phyloP scores from a whole-genome alignment of 2,329 filamentous ascomycete species.

The Cladosporium sp. region DNA sequence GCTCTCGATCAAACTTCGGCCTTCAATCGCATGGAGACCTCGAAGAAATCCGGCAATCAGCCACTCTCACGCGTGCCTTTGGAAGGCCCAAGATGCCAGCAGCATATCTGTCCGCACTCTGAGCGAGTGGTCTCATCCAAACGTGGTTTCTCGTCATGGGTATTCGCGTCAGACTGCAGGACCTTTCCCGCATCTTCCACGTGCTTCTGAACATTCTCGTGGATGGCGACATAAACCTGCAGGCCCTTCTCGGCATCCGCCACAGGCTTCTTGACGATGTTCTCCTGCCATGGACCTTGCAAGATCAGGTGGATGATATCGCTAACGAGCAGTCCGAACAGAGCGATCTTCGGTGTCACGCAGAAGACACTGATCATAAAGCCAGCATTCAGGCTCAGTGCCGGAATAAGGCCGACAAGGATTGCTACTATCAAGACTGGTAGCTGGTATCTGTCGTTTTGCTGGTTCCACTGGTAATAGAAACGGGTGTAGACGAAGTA shows the following conservation, averaged over 20 bases:
- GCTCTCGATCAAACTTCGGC: background rate
- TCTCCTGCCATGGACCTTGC: background rate
- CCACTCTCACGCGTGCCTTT: background rate
- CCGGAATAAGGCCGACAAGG: background rate
- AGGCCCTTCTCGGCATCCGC: background rate
- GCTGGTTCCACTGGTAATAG: background rate
- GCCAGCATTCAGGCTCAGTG: background rate
- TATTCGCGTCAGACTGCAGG: background rate
- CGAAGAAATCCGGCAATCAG: background rate
- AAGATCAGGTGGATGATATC: background rate
- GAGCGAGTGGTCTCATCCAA: background rate
- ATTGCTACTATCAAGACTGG: background rate
- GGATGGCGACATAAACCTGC: background rate
- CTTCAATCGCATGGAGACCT: background rate
- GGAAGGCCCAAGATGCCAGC: background rate
- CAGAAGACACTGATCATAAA: background rate
- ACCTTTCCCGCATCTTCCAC: background rate
- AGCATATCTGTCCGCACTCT: background rate
- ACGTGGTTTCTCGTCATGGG: background rate
- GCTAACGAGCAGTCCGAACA: background rate
- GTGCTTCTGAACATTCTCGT: background rate
- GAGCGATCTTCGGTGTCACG: background rate
- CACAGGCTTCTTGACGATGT: background rate
- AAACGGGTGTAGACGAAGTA: background rate
- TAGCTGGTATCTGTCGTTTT: slow-evolving; percentile 1